Conservation (phyloP, 352 stramenopile species). For the Phytophthora lateralis region DNA sequence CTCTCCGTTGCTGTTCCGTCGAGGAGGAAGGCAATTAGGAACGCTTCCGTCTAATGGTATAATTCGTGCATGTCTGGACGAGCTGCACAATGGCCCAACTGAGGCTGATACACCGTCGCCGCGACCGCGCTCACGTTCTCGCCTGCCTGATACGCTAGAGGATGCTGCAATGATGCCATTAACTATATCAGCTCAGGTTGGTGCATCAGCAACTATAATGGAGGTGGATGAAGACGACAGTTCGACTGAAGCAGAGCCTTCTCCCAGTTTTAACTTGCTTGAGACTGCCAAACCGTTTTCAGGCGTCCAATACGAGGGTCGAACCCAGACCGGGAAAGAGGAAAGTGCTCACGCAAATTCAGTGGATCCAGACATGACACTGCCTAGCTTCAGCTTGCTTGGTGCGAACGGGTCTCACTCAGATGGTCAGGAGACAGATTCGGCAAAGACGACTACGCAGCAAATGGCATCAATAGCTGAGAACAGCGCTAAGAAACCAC, state of each 20-base stretch:
- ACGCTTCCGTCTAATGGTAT: slow-evolving; percentile 61
- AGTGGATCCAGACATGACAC: slow-evolving; percentile 8
- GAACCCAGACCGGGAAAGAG: not conserved
- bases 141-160: not conserved
- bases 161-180: not conserved
- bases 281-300: slow-evolving; percentile 7
- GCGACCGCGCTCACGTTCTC: slow-evolving; percentile 15
- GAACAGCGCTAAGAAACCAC: not conserved
- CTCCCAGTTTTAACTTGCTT: slow-evolving; percentile 39
- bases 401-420: not conserved
- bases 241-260: slow-evolving; percentile 19
- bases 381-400: slow-evolving; percentile 32
- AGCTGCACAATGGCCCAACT: slow-evolving; percentile 35
- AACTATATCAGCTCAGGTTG: slow-evolving; percentile 11
- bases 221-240: slow-evolving; percentile 28
- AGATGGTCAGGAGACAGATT: not conserved
- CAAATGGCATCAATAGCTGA: not conserved
- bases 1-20: slow-evolving; percentile 34
- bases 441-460: not conserved
- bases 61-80: slow-evolving; percentile 65
- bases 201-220: slow-evolving; percentile 13
- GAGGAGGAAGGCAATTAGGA: slow-evolving; percentile 43
- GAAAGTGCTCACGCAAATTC: not conserved
- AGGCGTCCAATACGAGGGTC: slow-evolving; percentile 7
- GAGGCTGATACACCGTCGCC: slow-evolving; percentile 15